Evolutionary conservation across 768 basidiomycete genomes (phyloP), one percentile per base, ranked within the genome.

Genomic region (Leccinum disarticulatum): DNA sequence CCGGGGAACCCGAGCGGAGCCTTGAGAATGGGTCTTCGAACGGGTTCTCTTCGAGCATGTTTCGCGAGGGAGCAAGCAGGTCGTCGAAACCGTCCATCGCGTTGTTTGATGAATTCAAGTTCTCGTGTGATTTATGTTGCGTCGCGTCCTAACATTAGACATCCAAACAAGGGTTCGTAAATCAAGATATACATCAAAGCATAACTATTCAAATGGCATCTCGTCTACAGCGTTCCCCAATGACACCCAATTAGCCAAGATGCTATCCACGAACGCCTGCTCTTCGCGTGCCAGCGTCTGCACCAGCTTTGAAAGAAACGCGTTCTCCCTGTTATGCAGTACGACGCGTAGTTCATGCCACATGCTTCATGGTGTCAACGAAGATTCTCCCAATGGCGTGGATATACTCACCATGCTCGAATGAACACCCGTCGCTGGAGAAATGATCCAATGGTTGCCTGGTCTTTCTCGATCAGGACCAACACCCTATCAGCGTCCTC

Each of bases 261-360:
- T 81, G 50, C 71, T 82, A 65, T 88, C 83, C 1, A 84, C 74
- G 67, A 86, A 93, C 52, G 81, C 82, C 52, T 82, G 82, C 68
- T 95, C 92, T 57, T 91, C 90, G 54, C 80, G 80, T 3, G 87
- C 86, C 71, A 95, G 91, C 1, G 77, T 75, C 71, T 91, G 86
- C 60, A 88, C 85, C 2, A 88, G 78, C 61, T 87, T 80, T 0
- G 90, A 89, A 28, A 95, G 74, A 36, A 95, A 80, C 0, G 90
- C 81, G 64, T 93, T 92, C 76, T 97, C 95, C 56, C 90, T 81
- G 64, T 95, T 94, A 73, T 97, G 94, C 49, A 96, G 77, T 38
- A 98, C 88, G 17, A 94, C 91, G 25, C 92, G 86, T n/a, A 96
- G 80, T 73, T 98, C 95, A 67, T 96, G 91, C 94, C 95, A 98